Evolutionary conservation across 352 stramenopile genomes (phyloP), one percentile per base, ranked within the genome.

Genomic region (Globisporangium spiculum): DNA sequence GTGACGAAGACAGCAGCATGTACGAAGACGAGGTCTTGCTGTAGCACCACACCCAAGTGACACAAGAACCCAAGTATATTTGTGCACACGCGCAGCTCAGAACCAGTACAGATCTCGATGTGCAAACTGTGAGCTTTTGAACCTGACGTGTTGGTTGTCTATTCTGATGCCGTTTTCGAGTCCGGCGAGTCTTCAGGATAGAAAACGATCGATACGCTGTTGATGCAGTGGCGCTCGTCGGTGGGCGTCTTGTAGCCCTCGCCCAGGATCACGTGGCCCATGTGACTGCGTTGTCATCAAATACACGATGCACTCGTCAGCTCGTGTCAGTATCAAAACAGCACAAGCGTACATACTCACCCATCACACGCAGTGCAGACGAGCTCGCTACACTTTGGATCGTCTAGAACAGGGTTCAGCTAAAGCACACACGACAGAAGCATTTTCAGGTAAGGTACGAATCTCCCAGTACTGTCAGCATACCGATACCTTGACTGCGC

Each of bases 211-310:
- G 89, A 96, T 27, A 94, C 86, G 59, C 86, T 96, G 79, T 97
- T 97, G 26, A 97, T 90, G 63, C 90, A 97, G 78, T 96, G 90
- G 50, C 90, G 88, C 70, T 97, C 86, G 67, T 96, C 75, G 20
- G 89, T 97, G 6, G 88, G 84, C 10, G 79, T 97, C 68, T 90
- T 86, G 69, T 94, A 96, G 14, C 89, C 84, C 71, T 96, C 88
- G 44, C 86, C 87, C 71, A 95, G 93, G 72, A 97, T 97, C 32
- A 97, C 86, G 75, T 97, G 90, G 44, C 89, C 90, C 84, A 97
- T 95, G 74, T 97, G 90, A 36, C 86, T 94, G 54, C 14, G 12
- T 58, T 18, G 18, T 1, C 14, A 34, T 58, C 52, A 58, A 58
- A 4, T 10, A 38, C 32, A 0, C 22, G 34, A 58, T 4, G 18